Evolutionary conservation across 192 early-diverging fungal genomes (phyloP).

Genomic region (Coemansia sp.): DNA sequence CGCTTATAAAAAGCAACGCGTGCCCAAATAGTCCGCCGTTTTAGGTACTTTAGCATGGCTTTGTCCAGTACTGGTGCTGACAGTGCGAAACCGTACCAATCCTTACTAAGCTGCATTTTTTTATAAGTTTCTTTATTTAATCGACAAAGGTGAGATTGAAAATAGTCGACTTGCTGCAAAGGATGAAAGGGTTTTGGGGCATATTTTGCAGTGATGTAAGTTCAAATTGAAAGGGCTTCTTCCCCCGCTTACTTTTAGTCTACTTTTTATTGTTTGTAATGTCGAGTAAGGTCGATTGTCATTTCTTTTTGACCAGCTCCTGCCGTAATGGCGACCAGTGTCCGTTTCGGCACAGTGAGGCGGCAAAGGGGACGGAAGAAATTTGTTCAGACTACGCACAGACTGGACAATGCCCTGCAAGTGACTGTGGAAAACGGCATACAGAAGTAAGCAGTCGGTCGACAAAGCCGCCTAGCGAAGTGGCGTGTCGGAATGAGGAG

Average conservation of each 20-base stretch:
- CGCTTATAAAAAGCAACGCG: neutral
- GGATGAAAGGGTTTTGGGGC: slow-evolving; percentile 2
- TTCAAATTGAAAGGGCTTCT: neutral
- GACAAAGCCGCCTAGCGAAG: slow-evolving; percentile 31
- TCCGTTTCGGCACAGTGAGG: slow-evolving; percentile 42
- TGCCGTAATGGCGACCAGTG: slow-evolving; percentile 47
- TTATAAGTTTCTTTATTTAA: neutral
- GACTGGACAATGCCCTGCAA: slow-evolving; percentile 30
- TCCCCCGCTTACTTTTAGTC: neutral
- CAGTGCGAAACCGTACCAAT: slow-evolving; percentile 1
- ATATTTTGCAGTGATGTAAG: neutral
- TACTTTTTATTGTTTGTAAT: slow-evolving; percentile 6
- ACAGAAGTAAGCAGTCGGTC: slow-evolving; percentile 14
- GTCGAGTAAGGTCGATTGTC: slow-evolving; percentile 36
- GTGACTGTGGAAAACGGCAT: slow-evolving; percentile 46
- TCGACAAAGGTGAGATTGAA: neutral
- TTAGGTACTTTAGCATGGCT: slow-evolving; percentile 12
- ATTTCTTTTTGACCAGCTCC: slow-evolving; percentile 39
- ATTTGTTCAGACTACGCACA: slow-evolving; percentile 26
- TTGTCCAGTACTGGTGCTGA: slow-evolving; percentile 22
- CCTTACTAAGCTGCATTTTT: slow-evolving; percentile 12
- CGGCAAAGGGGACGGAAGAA: slow-evolving; percentile 26
- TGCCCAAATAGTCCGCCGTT: slow-evolving; percentile 13
- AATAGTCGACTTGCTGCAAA: neutral
- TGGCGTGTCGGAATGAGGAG: slow-evolving; percentile 46